Evolutionary conservation across 805 yeast species (phyloP).

Genomic region (Cyberlindnera sargentensis): DNA sequence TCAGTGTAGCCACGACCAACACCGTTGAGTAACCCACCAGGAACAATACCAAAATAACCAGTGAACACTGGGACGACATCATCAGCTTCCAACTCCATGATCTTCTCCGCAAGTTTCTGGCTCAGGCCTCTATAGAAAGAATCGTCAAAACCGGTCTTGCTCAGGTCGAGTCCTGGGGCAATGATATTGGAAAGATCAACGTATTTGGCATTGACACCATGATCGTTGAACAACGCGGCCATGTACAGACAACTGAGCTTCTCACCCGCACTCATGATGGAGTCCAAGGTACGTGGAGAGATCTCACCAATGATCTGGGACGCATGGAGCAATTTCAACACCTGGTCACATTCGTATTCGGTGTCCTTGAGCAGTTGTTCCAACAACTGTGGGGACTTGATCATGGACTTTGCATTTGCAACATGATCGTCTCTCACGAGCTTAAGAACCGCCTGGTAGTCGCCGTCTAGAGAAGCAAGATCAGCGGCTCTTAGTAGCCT

Average conservation of each 20-base stretch:
- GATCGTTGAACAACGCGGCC: constrained; percentile 77
- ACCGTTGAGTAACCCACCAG: constrained; percentile 87
- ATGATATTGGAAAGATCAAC: constrained; percentile 73
- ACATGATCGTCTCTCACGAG: constrained; percentile 74
- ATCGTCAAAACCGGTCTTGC: constrained; percentile 56
- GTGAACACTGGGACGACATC: constrained; percentile 80
- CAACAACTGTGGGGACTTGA: constrained; percentile 40
- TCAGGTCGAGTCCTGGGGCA: constrained; percentile 50
- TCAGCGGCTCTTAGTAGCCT: constrained; percentile 83
- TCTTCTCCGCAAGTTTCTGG: constrained; percentile 41
- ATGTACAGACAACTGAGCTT: constrained; percentile 85
- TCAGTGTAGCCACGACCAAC: constrained; percentile 98
- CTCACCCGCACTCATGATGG: constrained; percentile 91
- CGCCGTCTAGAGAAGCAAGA: constrained; percentile 52
- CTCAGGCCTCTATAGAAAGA: constrained; percentile 53
- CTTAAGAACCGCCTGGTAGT: constrained; percentile 52
- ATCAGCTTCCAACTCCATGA: constrained; percentile 32
- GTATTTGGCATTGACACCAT: constrained; percentile 70
- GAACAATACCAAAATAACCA: constrained; percentile 93
- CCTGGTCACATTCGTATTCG: constrained; percentile 56
- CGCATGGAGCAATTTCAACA: constrained; percentile 70
- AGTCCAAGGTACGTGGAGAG: constrained; percentile 78
- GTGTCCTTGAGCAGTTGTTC: constrained; percentile 52
- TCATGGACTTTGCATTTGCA: constrained; percentile 53
- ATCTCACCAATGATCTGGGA: constrained; percentile 90